Evolutionary conservation across 2,329 filamentous ascomycete genomes (phyloP).

Genomic region (Thelonectria rubi): DNA sequence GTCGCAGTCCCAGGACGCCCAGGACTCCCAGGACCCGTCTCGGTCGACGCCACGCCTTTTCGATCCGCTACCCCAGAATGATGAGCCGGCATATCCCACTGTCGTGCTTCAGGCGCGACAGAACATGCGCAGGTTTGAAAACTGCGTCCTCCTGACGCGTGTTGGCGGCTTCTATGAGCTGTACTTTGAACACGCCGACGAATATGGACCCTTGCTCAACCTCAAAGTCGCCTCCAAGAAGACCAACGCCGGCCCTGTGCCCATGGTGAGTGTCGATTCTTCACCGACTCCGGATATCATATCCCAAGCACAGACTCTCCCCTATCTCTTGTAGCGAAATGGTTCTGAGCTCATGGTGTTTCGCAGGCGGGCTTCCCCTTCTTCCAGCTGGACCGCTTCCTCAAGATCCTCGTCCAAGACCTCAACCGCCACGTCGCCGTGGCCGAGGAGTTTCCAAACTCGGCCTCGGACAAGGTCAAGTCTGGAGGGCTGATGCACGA

Average conservation of each 20-base stretch:
- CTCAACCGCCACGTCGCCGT: conserved; percentile 91
- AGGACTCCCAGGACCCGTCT: conserved; percentile 3
- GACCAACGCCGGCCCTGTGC: conserved; percentile 78
- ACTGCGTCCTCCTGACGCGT: conserved; percentile 89
- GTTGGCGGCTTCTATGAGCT: conserved; percentile 98
- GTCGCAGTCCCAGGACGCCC: not conserved
- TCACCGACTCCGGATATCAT: conserved; percentile 13
- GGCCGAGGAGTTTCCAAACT: conserved; percentile 88
- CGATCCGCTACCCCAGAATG: conserved; percentile 47
- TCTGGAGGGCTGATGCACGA: conserved; percentile 84
- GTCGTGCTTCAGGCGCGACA: conserved; percentile 86
- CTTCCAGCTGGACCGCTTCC: conserved; percentile 89
- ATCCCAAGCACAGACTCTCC: conserved; percentile 1
- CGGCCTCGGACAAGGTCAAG: conserved; percentile 73
- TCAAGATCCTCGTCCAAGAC: conserved; percentile 93
- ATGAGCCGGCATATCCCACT: conserved; percentile 76
- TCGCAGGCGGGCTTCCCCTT: conserved; percentile 87
- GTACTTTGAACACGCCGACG: conserved; percentile 94
- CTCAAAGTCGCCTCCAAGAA: conserved; percentile 86
- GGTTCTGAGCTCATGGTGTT: conserved; percentile 19
- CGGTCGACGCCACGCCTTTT: conserved; percentile 27
- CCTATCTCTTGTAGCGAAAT: conserved; percentile 10
- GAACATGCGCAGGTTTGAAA: conserved; percentile 90
- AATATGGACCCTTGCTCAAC: conserved; percentile 85
- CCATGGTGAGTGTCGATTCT: conserved; percentile 74